Percentiles rank a stretch among this genome's conserved stretches.
phyloP scores from a whole-genome alignment of 768 basidiomycete species.

The Phaeolepiota aurea region DNA sequence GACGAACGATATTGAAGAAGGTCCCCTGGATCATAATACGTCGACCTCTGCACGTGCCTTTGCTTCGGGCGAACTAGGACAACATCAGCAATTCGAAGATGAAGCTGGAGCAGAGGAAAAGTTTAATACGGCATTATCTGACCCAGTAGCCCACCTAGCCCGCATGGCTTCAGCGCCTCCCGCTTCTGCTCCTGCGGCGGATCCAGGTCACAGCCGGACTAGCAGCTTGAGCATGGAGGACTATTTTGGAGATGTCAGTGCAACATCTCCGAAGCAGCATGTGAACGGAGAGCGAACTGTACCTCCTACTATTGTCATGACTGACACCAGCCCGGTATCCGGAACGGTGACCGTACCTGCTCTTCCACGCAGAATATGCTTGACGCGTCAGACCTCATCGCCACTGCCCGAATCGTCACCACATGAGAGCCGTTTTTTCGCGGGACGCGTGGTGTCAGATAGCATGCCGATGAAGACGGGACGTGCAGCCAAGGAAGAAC shows the following conservation, averaged over 20 bases:
- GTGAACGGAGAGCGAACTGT: no score
- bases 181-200: conserved; percentile 13
- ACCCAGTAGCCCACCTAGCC: conserved; percentile 1
- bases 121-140: background rate
- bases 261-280: background rate
- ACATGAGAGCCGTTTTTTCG: conserved; percentile 23
- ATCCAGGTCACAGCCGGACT: conserved; percentile 1
- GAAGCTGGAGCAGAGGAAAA: conserved; percentile 9
- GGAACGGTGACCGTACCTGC: conserved; percentile 32
- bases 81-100: no score
- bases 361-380: conserved; percentile 39
- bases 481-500: conserved; percentile 58
- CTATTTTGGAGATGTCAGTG: conserved; percentile 10
- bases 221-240: conserved; percentile 4
- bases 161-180: conserved; percentile 9
- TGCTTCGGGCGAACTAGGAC: no score
- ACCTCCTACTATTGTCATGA: background rate
- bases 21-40: background rate
- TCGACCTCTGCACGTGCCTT: conserved; percentile 7
- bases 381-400: conserved; percentile 58
- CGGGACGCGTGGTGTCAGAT: conserved; percentile 21
- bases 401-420: conserved; percentile 42
- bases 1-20: conserved; percentile 54
- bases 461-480: conserved; percentile 23
- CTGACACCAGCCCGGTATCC: conserved; percentile 5